A percentile compares a stretch with the other conserved stretches of the same genome.
phyloP scores from a whole-genome alignment of 495 filamentous ascomycete genomes.

The Tuber aestivum region DNA sequence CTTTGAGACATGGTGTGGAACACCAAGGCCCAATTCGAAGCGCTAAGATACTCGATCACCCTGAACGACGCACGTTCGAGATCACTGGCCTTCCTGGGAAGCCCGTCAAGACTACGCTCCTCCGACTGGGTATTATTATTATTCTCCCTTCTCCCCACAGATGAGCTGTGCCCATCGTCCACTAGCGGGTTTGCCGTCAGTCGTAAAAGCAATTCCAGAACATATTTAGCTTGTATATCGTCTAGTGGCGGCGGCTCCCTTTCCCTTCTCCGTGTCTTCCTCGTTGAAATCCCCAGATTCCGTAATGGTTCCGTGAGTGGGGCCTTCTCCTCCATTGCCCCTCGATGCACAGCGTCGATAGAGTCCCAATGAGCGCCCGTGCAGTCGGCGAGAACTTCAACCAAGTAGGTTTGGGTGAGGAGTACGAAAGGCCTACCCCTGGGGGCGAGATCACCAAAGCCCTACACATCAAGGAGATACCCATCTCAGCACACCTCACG shows the following conservation, averaged over 20 bases:
- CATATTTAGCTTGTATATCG: slow-evolving; percentile 39
- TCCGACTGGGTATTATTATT: slow-evolving; percentile 27
- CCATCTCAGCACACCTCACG: not conserved
- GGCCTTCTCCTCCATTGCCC: slow-evolving; percentile 28
- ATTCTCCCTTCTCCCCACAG: slow-evolving; percentile 1
- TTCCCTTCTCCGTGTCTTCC: slow-evolving; percentile 33
- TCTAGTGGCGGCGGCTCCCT: slow-evolving; percentile 42
- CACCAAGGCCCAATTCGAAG: slow-evolving; percentile 58
- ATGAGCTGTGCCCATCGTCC: slow-evolving; percentile 25
- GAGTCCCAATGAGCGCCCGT: slow-evolving; percentile 55
- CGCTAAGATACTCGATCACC: slow-evolving; percentile 56
- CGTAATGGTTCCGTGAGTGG: slow-evolving; percentile 37
- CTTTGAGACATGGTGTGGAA: slow-evolving; percentile 50
- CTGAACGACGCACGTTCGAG: slow-evolving; percentile 41
- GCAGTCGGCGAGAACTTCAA: slow-evolving; percentile 59
- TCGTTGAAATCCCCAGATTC: slow-evolving; percentile 22
- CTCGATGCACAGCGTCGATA: slow-evolving; percentile 35
- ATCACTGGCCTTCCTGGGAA: slow-evolving; percentile 37
- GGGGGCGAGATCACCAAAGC: slow-evolving; percentile 38
- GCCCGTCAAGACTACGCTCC: slow-evolving; percentile 44
- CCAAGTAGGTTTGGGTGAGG: slow-evolving; percentile 55
- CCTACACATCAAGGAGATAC: not conserved
- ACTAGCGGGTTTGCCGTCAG: slow-evolving; percentile 31
- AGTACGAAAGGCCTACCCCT: slow-evolving; percentile 52
- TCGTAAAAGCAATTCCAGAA: slow-evolving; percentile 39